These are phyloP conservation scores for Porodaedalea pini DNA, from an alignment of 1,284 basidiomycete genomes.

Conservation along the genomic window DNA sequence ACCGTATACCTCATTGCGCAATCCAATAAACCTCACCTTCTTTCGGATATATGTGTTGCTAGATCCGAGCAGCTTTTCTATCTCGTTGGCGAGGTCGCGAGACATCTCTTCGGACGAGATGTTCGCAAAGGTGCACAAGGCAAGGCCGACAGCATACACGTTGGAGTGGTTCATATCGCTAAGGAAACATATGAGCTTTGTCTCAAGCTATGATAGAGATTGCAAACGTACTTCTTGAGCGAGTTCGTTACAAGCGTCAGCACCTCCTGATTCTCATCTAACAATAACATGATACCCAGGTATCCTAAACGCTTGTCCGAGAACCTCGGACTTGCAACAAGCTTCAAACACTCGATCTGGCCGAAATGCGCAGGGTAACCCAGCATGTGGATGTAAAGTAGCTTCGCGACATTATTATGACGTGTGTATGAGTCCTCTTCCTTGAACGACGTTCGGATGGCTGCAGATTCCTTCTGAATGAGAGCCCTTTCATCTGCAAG, in stretches of 20 bases:
- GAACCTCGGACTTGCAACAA: slow-evolving; percentile 97
- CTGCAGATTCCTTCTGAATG: slow-evolving; percentile 97
- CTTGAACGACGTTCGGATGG: slow-evolving; percentile 95
- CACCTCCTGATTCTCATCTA: slow-evolving; percentile 98
- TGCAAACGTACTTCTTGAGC: slow-evolving; percentile 83
- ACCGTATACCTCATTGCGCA: background rate
- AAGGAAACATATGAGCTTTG: slow-evolving; percentile 16
- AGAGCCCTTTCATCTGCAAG: slow-evolving; percentile 97
- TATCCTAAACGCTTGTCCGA: slow-evolving; percentile 97
- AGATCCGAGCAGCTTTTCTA: slow-evolving; percentile 95
- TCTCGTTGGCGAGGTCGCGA: slow-evolving; percentile 92
- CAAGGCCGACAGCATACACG: slow-evolving; percentile 98
- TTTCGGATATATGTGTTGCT: slow-evolving; percentile 99
- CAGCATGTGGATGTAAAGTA: slow-evolving; percentile 99
- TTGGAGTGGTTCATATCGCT: slow-evolving; percentile 99
- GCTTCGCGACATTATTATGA: slow-evolving; percentile 97
- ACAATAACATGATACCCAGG: slow-evolving; percentile 94
- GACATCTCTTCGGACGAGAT: slow-evolving; percentile 99
- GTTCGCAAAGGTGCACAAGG: slow-evolving; percentile 97
- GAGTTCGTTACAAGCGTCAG: slow-evolving; percentile 98
- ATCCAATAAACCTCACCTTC: slow-evolving; percentile 69
- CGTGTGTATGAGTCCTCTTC: slow-evolving; percentile 93
- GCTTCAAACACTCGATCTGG: slow-evolving; percentile 98
- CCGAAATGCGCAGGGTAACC: slow-evolving; percentile 99
- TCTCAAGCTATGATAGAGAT: slow-evolving; percentile 15